A percentile compares a stretch with the other conserved stretches of the same genome.
Evolutionary conservation across 805 yeast genomes (phyloP).

Genomic region (Starmerella powellii): DNA sequence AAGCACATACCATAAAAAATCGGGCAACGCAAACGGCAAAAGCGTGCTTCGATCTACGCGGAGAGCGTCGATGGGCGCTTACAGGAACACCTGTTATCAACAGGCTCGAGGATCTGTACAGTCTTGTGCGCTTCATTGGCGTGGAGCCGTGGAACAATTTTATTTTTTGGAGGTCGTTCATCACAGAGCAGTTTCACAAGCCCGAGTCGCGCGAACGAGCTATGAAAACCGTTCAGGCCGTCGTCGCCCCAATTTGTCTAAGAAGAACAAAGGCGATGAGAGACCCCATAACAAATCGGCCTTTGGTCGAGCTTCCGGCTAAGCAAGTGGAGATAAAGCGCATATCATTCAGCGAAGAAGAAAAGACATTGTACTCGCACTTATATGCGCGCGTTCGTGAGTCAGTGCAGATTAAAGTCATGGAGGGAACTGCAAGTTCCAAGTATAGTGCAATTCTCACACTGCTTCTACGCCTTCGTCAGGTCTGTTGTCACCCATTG

Average conservation of each 20-base stretch:
- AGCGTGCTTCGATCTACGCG: conserved; percentile 54
- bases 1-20: conserved; percentile 81
- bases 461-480: conserved; percentile 72
- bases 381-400: conserved; percentile 54
- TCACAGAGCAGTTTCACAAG: conserved; percentile 71
- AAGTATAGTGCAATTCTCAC: conserved; percentile 70
- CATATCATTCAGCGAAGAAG: conserved; percentile 54
- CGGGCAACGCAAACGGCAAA: conserved; percentile 66
- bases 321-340: conserved; percentile 61
- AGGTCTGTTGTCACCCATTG: conserved; percentile 74
- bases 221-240: conserved; percentile 69
- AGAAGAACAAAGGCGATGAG: conserved; percentile 81
- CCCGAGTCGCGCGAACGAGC: conserved; percentile 53
- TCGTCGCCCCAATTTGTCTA: conserved; percentile 68
- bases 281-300: conserved; percentile 48
- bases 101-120: conserved; percentile 72
- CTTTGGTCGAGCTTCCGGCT: conserved; percentile 63
- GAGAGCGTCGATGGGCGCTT: conserved; percentile 65
- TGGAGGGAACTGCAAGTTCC: conserved; percentile 54
- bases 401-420: conserved; percentile 27
- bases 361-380: conserved; percentile 53
- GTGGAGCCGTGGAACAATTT: conserved; percentile 86
- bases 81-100: conserved; percentile 93
- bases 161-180: conserved; percentile 75
- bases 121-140: conserved; percentile 58